Conservation (phyloP, 192 early-diverging fungal species). For the Podila epicladia region DNA sequence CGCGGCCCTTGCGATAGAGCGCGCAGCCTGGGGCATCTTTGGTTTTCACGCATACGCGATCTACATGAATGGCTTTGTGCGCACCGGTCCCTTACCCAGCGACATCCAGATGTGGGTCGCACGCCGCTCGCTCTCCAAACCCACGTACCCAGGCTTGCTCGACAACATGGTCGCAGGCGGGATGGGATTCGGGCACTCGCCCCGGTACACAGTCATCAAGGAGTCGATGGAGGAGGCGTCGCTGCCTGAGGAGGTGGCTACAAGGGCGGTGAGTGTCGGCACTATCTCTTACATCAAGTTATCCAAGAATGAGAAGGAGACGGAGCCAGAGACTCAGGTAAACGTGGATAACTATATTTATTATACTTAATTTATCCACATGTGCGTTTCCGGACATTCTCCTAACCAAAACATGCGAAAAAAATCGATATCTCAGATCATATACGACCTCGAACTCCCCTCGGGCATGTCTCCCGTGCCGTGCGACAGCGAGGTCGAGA, state of each 20-base stretch:
- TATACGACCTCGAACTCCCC: too few species aligned
- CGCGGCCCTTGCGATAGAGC: conserved; percentile 75
- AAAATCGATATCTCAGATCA: too few species aligned
- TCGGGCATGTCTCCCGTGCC: conserved; percentile 12
- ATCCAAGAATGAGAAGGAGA: conserved; percentile 58
- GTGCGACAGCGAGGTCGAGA: conserved; percentile 88
- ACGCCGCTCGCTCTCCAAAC: conserved; percentile 78
- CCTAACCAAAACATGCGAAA: too few species aligned
- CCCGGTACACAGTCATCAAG: conserved; percentile 76
- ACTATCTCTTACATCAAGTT: conserved; percentile 77
- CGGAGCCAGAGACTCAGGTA: conserved; percentile 87
- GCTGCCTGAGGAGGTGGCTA: conserved; percentile 65
- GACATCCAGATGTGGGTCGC: conserved; percentile 90
- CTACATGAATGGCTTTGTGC: conserved; percentile 86
- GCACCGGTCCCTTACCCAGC: conserved; percentile 32
- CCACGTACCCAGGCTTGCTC: conserved; percentile 86
- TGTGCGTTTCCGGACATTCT: too few species aligned
- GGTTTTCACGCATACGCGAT: conserved; percentile 89
- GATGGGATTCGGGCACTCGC: conserved; percentile 68
- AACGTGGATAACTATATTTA: not conserved
- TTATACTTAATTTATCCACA: too few species aligned
- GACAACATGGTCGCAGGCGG: conserved; percentile 87
- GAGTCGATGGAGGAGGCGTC: conserved; percentile 94
- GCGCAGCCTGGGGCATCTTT: conserved; percentile 81
- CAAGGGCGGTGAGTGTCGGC: conserved; percentile 62